phyloP scores from a whole-genome alignment of 495 filamentous ascomycete genomes.

The Hyphodiscus hymeniophilus region DNA sequence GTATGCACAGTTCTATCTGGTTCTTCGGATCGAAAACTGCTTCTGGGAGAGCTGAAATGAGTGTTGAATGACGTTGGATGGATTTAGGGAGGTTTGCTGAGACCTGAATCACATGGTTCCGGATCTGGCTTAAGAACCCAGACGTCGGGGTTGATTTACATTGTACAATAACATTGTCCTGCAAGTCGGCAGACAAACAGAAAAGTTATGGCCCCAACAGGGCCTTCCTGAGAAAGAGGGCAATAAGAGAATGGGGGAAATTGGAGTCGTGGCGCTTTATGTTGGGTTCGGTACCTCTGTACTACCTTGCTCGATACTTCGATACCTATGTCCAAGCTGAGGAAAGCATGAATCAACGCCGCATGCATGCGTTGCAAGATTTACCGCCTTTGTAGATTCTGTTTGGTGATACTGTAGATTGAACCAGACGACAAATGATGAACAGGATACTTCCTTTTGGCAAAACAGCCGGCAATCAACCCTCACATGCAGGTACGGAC shows the following conservation, averaged over 20 bases:
- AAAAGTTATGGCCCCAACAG: constrained; percentile 3
- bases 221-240: not conserved
- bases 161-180: not conserved
- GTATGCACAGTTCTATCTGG: constrained; percentile 62
- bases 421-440: constrained; percentile 6
- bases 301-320: constrained; percentile 1
- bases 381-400: not conserved
- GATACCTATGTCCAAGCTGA: too few species aligned
- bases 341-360: not conserved
- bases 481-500: not conserved
- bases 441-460: not conserved
- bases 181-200: not conserved
- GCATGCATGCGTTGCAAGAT: not conserved
- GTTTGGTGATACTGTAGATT: constrained; percentile 3
- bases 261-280: constrained; percentile 9
- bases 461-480: not conserved
- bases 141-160: not conserved
- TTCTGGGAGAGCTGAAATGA: constrained; percentile 67
- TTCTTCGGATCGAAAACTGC: constrained; percentile 71
- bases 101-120: not conserved
- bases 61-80: too few species aligned
- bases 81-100: not conserved
- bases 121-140: too few species aligned
- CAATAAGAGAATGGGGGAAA: not conserved
- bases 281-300: constrained; percentile 1